Evolutionary conservation across 805 yeast species (phyloP), one percentile per base, ranked within the genome.

Genomic region (Metschnikowia lachancei): DNA sequence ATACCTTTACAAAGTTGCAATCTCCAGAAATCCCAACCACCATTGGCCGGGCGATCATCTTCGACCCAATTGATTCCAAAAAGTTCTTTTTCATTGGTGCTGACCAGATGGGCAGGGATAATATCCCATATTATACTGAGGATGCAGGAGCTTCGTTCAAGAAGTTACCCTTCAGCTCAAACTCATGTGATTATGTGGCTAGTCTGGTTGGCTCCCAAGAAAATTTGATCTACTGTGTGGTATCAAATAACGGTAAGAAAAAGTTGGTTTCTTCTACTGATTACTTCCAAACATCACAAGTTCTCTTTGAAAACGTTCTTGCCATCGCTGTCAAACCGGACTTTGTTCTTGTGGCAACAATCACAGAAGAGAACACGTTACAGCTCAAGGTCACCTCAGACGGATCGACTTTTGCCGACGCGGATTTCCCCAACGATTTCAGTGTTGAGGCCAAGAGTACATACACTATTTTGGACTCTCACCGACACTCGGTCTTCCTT

Each of bases 391-490:
- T 89, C 1, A 82, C 97, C 1, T 76, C 81, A 14, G 92, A 92
- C 64, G 98, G 98, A 16, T 51, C 58, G 4, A 71, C 66, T 9
- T 94, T 83, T 74, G 88, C 96, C 0, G 85, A 79, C 47, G 94
- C 94, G 0, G 74, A 77, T 48, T 84, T 89, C 65, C 98, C 99
- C 1, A 61, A 62, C 36, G 77, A 79, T 31, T 70, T 86, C 55
- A 66, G 75, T 6, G 80, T 84, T 19, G 78, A 78, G 36, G 71
- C 74, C 30, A 83, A 82, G 52, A 65, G 68, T 38, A 74, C 75
- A 1, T 90, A 87, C 65, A 91, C 97, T 0, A 76, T 92, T 19
- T 69, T 94, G 35, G 89, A 87, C 33, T 80, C 92, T 0, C 76
- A 76, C 22, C 75, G 89, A 0, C 78, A 83, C 28, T 80, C 95